Evolutionary conservation across 1,284 basidiomycete genomes (phyloP).

Genomic region (Hymenochaete sp.): DNA sequence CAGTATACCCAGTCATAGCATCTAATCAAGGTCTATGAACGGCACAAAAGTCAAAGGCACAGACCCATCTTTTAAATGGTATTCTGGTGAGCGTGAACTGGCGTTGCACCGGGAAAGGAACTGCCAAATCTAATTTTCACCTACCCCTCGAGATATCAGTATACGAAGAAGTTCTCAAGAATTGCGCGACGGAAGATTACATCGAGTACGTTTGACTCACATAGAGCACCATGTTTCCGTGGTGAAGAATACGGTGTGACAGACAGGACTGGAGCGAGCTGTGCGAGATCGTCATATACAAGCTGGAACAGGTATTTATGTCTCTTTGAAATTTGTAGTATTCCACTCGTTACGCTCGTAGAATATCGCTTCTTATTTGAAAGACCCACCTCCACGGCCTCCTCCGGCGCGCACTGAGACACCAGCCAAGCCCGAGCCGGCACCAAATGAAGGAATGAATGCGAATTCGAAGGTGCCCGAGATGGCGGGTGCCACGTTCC

Average conservation of each 20-base stretch:
- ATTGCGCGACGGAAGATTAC: constrained; percentile 60
- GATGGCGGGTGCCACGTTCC: constrained; percentile 63
- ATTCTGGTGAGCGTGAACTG: constrained; percentile 31
- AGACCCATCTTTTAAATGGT: constrained; percentile 34
- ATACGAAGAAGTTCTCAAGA: constrained; percentile 53
- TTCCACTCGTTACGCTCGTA: constrained; percentile 26
- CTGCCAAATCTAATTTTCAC: constrained; percentile 13
- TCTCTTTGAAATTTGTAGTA: constrained; percentile 5
- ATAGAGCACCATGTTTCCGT: constrained; percentile 2
- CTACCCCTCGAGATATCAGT: constrained; percentile 36
- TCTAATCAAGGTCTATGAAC: constrained; percentile 1
- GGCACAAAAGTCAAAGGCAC: constrained; percentile 6
- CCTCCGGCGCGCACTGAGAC: constrained; percentile 8
- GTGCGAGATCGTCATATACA: constrained; percentile 63
- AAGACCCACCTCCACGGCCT: constrained; percentile 36
- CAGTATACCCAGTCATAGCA: too few relatives aligned
- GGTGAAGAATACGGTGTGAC: constrained; percentile 19
- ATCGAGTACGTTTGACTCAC: constrained; percentile 49
- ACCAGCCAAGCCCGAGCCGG: constrained; percentile 20
- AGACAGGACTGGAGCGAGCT: constrained; percentile 72
- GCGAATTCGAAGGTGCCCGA: constrained; percentile 21
- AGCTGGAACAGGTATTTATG: constrained; percentile 55
- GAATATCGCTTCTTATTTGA: constrained; percentile 54
- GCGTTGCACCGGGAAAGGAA: background rate
- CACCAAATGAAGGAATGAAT: constrained; percentile 9